Evolutionary conservation across 2,329 filamentous ascomycete species (phyloP).

Genomic region (Microdochium nivale): DNA sequence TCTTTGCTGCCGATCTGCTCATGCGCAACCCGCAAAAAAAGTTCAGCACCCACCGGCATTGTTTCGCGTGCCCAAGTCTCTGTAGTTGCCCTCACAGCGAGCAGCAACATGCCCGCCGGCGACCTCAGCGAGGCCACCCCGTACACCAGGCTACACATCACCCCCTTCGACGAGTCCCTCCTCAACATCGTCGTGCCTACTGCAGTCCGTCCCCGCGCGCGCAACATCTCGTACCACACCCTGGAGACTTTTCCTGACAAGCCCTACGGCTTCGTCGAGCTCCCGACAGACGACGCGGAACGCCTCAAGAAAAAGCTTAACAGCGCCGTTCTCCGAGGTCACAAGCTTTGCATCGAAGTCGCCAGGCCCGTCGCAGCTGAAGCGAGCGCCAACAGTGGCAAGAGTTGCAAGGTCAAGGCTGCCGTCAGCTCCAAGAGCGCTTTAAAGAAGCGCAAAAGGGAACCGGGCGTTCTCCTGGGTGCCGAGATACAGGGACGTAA

Average conservation of each 20-base stretch:
- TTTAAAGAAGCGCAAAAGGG: conserved; percentile 41
- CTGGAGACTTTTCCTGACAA: conserved; percentile 84
- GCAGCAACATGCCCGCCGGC: background rate
- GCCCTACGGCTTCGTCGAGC: conserved; percentile 81
- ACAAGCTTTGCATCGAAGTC: conserved; percentile 76
- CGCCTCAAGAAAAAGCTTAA: conserved; percentile 87
- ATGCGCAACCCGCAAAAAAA: background rate
- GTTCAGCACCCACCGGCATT: background rate
- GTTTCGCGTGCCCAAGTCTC: too few relatives aligned
- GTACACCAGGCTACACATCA: conserved; percentile 69
- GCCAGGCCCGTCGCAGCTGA: conserved; percentile 41
- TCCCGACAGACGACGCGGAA: conserved; percentile 76
- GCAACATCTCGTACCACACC: conserved; percentile 80
- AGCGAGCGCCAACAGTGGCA: conserved; percentile 13
- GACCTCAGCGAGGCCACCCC: conserved; percentile 8
- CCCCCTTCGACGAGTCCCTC: conserved; percentile 71
- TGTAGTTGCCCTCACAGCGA: background rate
- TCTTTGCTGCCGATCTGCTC: background rate
- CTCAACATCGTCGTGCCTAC: conserved; percentile 64
- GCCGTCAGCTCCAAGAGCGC: background rate
- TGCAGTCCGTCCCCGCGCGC: conserved; percentile 55
- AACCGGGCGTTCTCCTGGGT: conserved; percentile 48
- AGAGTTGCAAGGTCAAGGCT: conserved; percentile 21
- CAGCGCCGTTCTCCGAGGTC: conserved; percentile 74
- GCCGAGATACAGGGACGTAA: conserved; percentile 68